Percentiles rank a stretch among this genome's conserved stretches.
Conservation (phyloP, 140 eudicot species). For the Ambrosia hybrid region DNA sequence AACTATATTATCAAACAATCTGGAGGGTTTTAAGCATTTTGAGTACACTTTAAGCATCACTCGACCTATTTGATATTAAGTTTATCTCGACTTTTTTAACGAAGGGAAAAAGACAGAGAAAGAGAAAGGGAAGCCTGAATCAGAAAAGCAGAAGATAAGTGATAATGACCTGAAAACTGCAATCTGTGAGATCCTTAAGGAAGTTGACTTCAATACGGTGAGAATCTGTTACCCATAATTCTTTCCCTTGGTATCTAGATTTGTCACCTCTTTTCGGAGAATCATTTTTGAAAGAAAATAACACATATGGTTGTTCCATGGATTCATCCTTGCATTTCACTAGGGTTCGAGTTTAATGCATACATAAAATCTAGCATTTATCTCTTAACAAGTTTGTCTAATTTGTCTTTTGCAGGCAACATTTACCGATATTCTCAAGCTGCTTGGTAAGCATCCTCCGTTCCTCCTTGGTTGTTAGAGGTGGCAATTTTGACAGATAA, state of each 20-base stretch:
- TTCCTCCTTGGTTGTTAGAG: background rate
- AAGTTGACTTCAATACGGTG: conserved; percentile 98
- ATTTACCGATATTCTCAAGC: conserved; percentile 93
- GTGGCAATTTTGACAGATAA: background rate
- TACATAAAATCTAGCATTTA: background rate
- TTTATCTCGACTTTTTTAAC: conserved; percentile 11
- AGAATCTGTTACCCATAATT: background rate
- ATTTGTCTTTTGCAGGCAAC: conserved; percentile 73
- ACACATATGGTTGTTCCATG: background rate
- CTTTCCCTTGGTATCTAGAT: background rate
- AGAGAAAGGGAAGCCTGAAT: conserved; percentile 66
- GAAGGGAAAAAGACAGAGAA: conserved; percentile 72
- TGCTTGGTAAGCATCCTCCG: conserved; percentile 59
- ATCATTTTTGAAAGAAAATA: background rate
- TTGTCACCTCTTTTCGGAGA: background rate
- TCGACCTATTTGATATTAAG: background rate
- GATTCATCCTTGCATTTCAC: background rate
- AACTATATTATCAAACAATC: background rate
- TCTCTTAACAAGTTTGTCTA: background rate
- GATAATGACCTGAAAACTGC: conserved; percentile 78
- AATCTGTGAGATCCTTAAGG: conserved; percentile 79
- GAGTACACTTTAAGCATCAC: background rate
- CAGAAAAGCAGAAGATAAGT: conserved; percentile 52
- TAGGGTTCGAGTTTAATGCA: background rate
- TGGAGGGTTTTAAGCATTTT: background rate